A percentile compares a stretch with the other conserved stretches of the same genome.
Conservation (phyloP, 495 filamentous ascomycete species). For the Penicillium cataractarum region DNA sequence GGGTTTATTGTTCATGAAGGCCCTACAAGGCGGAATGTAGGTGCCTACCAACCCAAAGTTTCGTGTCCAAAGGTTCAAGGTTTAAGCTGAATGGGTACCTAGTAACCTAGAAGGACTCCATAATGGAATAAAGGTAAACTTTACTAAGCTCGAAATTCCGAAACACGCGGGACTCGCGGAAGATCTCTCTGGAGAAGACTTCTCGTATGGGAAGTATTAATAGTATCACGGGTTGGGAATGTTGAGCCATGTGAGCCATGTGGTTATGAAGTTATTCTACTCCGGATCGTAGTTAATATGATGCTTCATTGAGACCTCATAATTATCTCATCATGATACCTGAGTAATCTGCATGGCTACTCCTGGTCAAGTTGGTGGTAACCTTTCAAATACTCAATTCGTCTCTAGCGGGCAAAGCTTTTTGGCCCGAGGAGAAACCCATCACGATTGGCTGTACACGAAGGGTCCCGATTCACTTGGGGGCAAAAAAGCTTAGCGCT, state of each 20-base stretch:
- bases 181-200: neutral
- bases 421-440: neutral
- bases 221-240: neutral
- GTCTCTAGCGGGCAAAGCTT: constrained; percentile 5
- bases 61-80: neutral
- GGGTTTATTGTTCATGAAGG: neutral
- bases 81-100: neutral
- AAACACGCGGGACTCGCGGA: constrained; percentile 1
- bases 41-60: constrained; percentile 11
- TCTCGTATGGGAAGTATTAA: neutral
- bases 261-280: neutral
- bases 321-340: neutral
- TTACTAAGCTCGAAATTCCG: neutral
- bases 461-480: neutral
- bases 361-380: no score
- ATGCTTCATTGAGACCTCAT: neutral
- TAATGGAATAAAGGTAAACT: no score
- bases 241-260: neutral
- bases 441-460: neutral
- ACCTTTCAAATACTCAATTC: neutral
- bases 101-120: no score
- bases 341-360: no score
- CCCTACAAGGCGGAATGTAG: constrained; percentile 16
- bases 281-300: neutral
- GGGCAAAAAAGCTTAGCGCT: constrained; percentile 1